These are phyloP conservation scores for Colletotrichum theobromicola DNA, from an alignment of 2,329 filamentous ascomycete species.

Conservation along the genomic window DNA sequence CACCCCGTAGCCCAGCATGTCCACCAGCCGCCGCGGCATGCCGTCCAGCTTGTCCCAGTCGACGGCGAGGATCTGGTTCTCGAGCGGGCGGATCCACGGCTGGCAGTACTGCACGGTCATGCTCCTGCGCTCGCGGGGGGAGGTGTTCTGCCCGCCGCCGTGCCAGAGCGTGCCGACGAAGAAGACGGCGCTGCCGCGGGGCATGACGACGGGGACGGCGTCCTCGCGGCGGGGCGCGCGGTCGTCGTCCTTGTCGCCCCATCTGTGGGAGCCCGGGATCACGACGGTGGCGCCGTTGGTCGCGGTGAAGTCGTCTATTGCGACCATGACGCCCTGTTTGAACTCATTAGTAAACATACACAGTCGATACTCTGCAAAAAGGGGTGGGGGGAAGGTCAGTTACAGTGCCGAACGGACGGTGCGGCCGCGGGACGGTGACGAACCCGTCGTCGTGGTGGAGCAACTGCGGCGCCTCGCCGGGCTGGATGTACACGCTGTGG, in stretches of 20 bases:
- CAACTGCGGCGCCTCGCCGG: conserved; percentile 39
- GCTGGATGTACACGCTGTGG: conserved; percentile 43
- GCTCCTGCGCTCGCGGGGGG: conserved; percentile 32
- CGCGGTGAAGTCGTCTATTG: conserved; percentile 35
- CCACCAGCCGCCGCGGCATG: conserved; percentile 27
- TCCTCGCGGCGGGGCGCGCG: conserved; percentile 28
- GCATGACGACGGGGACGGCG: conserved; percentile 36
- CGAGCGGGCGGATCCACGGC: conserved; percentile 41
- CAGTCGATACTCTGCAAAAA: background rate
- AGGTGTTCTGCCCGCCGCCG: conserved; percentile 39
- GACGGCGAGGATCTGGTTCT: conserved; percentile 40
- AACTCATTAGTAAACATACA: too few relatives aligned
- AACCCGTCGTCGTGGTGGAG: conserved; percentile 38
- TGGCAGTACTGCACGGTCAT: conserved; percentile 46
- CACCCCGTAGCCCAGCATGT: conserved; percentile 29
- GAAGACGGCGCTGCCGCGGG: conserved; percentile 39
- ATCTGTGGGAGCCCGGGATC: conserved; percentile 38
- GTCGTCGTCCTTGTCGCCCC: conserved; percentile 29
- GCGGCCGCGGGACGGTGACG: conserved; percentile 36
- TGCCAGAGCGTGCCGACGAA: conserved; percentile 42
- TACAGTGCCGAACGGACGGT: conserved; percentile 36
- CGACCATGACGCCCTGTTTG: conserved; percentile 30
- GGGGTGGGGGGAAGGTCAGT: background rate
- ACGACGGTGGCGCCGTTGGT: conserved; percentile 39
- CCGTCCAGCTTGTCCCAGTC: conserved; percentile 28